Evolutionary conservation across 2,329 filamentous ascomycete species (phyloP), one percentile per base, ranked within the genome.

Genomic region (Fusarium foetens): DNA sequence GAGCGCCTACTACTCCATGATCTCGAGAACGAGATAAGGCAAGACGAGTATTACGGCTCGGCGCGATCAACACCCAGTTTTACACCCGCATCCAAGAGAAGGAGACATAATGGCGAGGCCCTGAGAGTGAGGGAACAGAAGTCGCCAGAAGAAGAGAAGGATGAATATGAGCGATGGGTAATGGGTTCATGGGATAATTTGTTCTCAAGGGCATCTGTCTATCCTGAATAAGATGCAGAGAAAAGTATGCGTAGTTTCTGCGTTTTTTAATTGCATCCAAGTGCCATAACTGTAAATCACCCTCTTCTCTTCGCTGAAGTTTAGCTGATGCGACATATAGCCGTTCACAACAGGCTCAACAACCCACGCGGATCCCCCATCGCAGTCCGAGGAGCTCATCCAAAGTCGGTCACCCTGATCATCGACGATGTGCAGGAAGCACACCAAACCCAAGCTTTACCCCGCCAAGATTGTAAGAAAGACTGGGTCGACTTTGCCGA

Each of bases 401-500:
- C 3, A 10, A 4, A 17, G 6, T 48, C 6, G 27, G 7, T 2
- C 13, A 29, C 6, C 4, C 16, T 8, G 4, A 19, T 19, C 9
- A 17, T n/a, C n/a, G 13, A 29, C 1, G 13, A 16, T 2, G 4
- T 48, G 2, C 3, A 29, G 45, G 3, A n/a, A 0, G 8, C n/a
- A 11, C 9, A n/a, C 0, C 9, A 16, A 16, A 2, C 1, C 8
- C 5, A 10, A 0, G 16, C 1, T 0, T 7, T 16, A 0, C 12
- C 3, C 21, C 3, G 3, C 8, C 14, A 17, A 12, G 21, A 17
- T 12, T 2, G 8, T 3, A 23, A 49, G 4, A 5, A 33, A 13
- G 8, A 3, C 8, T 33, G 8, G 5, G 11, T 6, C 3, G 3
- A 33, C 5, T 23, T 23, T 23, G 11, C 8, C 2, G 5, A 4